Evolutionary conservation across 139 green algal species (phyloP).

Genomic region (Edaphochlamys debaryana): DNA sequence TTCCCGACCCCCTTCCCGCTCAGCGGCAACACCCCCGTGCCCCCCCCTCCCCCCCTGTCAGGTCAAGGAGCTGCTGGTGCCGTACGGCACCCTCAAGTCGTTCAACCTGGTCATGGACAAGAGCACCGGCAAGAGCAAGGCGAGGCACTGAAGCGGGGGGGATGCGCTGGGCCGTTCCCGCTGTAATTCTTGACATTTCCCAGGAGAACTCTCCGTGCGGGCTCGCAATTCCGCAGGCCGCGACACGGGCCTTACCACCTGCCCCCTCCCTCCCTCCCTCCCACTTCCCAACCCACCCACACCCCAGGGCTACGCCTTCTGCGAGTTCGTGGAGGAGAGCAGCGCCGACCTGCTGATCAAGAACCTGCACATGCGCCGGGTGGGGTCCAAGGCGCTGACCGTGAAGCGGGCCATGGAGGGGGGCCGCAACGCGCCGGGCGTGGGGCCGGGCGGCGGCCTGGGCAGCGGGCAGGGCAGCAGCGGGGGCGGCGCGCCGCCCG

Average conservation of each 20-base stretch:
- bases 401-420: conserved; percentile 62
- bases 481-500: no score
- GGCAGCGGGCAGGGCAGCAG: not conserved
- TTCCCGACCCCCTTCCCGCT: not conserved
- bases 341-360: conserved; percentile 76
- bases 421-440: not conserved
- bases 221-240: no score
- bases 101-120: conserved; percentile 94
- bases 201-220: no score
- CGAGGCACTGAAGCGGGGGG: conserved; percentile 33
- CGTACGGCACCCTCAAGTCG: conserved; percentile 74
- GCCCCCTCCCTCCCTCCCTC: no score
- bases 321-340: conserved; percentile 75
- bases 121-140: conserved; percentile 84
- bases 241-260: no score
- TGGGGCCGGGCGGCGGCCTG: not conserved
- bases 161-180: no score
- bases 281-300: no score
- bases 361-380: conserved; percentile 70
- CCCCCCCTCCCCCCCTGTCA: conserved; percentile 1
- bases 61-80: conserved; percentile 83
- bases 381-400: conserved; percentile 79
- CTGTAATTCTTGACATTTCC: no score
- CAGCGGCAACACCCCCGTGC: no score
- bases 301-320: conserved; percentile 86